A percentile compares a stretch with the other conserved stretches of the same genome.
These are phyloP conservation scores for Cystobasidiaceae sp. DNA, from an alignment of 1,284 basidiomycete genomes.

Conservation along the genomic window DNA sequence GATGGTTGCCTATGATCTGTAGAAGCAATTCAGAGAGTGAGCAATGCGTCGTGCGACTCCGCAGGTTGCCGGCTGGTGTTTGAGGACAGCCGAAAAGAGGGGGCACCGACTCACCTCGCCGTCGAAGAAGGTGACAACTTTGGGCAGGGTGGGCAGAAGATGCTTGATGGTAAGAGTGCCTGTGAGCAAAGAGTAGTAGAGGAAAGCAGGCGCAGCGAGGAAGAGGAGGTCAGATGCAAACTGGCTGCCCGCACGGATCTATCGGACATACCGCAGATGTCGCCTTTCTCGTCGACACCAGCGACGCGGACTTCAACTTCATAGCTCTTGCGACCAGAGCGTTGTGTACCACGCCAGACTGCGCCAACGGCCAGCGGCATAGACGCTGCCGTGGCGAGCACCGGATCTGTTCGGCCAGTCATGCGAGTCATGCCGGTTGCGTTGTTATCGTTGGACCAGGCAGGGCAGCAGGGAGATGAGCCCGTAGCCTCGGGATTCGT, in stretches of 20 bases:
- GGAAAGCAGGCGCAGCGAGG: not conserved
- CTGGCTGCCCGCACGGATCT: no score
- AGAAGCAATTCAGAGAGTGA: not conserved
- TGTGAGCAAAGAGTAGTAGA: not conserved
- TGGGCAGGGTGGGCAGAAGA: slow-evolving; percentile 19
- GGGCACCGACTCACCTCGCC: slow-evolving; percentile 23
- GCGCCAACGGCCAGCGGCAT: slow-evolving; percentile 17
- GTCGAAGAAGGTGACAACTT: slow-evolving; percentile 30
- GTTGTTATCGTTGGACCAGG: no score
- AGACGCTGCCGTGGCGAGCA: not conserved
- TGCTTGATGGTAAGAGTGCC: slow-evolving; percentile 30
- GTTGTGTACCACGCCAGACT: slow-evolving; percentile 28
- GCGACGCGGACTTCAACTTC: slow-evolving; percentile 25
- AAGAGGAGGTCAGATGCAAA: not conserved
- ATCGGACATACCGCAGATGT: slow-evolving; percentile 9
- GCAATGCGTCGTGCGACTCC: no score
- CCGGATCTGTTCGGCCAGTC: not conserved
- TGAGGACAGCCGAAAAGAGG: not conserved
- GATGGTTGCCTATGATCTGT: slow-evolving; percentile 29
- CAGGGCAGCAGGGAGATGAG: not conserved
- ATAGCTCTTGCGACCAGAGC: slow-evolving; percentile 17
- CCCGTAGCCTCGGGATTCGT: not conserved
- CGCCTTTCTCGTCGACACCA: slow-evolving; percentile 15
- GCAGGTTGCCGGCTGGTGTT: no score
- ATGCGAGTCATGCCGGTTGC: not conserved